phyloP scores from a whole-genome alignment of 768 basidiomycete species.

The Epithele typhae region DNA sequence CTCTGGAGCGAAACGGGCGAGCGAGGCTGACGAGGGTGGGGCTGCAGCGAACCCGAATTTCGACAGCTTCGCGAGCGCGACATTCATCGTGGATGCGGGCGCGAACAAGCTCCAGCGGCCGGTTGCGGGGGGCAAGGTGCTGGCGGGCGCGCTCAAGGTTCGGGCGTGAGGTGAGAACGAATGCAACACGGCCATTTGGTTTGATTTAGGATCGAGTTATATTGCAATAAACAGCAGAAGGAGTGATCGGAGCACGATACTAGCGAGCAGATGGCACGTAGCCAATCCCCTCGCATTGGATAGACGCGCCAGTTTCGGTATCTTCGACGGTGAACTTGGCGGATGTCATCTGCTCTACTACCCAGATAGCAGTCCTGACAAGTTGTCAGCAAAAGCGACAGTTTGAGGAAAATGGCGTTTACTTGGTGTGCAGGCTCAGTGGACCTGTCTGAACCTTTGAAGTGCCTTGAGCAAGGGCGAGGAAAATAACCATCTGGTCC shows the following conservation, averaged over 20 bases:
- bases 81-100: constrained; percentile 36
- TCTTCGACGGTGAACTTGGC: constrained; percentile 58
- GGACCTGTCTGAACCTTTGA: constrained; percentile 56
- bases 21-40: no score
- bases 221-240: no score
- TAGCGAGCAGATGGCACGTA: constrained; percentile 19
- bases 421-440: constrained; percentile 68
- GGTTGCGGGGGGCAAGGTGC: constrained; percentile 42
- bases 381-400: background rate
- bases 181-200: no score
- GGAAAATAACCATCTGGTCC: constrained; percentile 77
- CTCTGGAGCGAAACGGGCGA: no score
- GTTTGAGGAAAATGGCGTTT: constrained; percentile 28
- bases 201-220: no score
- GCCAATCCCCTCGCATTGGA: constrained; percentile 65
- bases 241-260: no score
- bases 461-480: constrained; percentile 64
- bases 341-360: constrained; percentile 63
- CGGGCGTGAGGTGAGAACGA: no score
- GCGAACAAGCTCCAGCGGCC: constrained; percentile 45
- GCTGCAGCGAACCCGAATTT: constrained; percentile 36
- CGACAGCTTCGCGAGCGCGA: constrained; percentile 41
- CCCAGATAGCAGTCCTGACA: constrained; percentile 62
- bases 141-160: constrained; percentile 40
- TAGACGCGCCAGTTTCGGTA: constrained; percentile 40